A percentile compares a stretch with the other conserved stretches of the same genome.
Conservation (phyloP, 345 rosid species). For the Adansonia digitata region DNA sequence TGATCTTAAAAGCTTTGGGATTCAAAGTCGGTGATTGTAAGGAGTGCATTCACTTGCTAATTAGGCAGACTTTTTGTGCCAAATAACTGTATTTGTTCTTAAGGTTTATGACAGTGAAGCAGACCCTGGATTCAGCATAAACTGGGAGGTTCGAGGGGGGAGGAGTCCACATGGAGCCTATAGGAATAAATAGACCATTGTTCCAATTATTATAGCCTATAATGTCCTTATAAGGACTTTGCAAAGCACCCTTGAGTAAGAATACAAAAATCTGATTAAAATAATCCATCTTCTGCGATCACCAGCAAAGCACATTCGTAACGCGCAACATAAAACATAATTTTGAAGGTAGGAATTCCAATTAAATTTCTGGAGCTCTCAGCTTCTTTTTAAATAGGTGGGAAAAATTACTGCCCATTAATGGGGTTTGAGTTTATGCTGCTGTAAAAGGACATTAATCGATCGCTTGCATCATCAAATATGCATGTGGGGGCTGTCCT, state of each 20-base stretch:
- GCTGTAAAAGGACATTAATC: neutral
- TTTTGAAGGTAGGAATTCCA: neutral
- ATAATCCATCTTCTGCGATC: neutral
- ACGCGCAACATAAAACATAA: neutral
- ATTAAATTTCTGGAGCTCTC: neutral
- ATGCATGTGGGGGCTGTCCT: neutral
- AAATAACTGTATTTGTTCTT: neutral
- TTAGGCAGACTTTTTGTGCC: neutral
- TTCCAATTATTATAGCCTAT: constrained; percentile 4
- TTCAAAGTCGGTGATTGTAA: neutral
- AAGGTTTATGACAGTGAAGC: neutral
- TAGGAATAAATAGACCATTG: neutral
- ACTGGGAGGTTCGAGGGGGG: no score
- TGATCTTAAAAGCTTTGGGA: neutral
- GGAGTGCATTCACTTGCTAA: neutral
- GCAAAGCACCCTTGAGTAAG: neutral
- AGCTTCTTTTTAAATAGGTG: neutral
- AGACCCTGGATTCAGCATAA: neutral
- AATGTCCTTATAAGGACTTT: constrained; percentile 3
- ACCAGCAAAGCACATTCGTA: neutral
- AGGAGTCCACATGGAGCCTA: constrained; percentile 16
- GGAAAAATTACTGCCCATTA: neutral
- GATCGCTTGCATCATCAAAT: neutral
- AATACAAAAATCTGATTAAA: neutral
- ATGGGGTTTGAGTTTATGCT: neutral